These are phyloP conservation scores for Fragaria vesca DNA, from an alignment of 306 rosid genomes.

Conservation along the genomic window DNA sequence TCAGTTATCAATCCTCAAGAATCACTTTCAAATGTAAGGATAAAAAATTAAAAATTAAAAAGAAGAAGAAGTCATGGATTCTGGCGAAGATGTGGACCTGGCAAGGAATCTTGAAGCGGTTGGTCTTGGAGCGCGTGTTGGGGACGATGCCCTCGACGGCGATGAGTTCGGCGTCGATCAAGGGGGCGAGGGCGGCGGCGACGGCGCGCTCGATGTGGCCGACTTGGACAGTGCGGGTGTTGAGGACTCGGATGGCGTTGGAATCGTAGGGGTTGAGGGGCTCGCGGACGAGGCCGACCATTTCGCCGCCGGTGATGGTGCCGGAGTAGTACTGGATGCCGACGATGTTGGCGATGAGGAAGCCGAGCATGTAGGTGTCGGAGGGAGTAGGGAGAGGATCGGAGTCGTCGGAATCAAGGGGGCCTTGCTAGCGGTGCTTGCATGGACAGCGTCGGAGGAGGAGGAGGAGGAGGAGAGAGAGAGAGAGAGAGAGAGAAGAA, in stretches of 20 bases:
- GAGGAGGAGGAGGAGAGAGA: too few species aligned
- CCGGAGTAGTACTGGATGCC: slow-evolving; percentile 54
- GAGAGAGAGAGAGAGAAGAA: too few species aligned
- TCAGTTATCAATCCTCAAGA: too few species aligned
- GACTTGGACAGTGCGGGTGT: slow-evolving; percentile 46
- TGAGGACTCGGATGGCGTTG: slow-evolving; percentile 65
- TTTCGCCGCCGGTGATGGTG: slow-evolving; percentile 55
- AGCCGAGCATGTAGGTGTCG: slow-evolving; percentile 51
- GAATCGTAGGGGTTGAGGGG: slow-evolving; percentile 56
- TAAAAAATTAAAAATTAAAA: too few species aligned
- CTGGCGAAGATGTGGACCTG: too few species aligned
- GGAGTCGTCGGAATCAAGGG: background rate
- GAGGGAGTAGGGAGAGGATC: slow-evolving; percentile 19
- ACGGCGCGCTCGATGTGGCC: slow-evolving; percentile 20
- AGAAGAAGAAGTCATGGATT: too few species aligned
- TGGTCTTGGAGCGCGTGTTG: too few species aligned
- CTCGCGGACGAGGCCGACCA: slow-evolving; percentile 72
- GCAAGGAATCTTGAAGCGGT: too few species aligned
- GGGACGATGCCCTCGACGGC: too few species aligned
- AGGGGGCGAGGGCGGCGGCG: background rate
- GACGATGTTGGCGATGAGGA: slow-evolving; percentile 59
- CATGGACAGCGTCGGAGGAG: too few species aligned
- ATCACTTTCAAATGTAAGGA: too few species aligned
- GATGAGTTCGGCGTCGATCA: background rate
- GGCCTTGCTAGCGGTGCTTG: slow-evolving; percentile 10